A percentile compares a stretch with the other conserved stretches of the same genome.
Evolutionary conservation across 2,329 filamentous ascomycete genomes (phyloP).

Genomic region (Tolypocladium guangdongense): DNA sequence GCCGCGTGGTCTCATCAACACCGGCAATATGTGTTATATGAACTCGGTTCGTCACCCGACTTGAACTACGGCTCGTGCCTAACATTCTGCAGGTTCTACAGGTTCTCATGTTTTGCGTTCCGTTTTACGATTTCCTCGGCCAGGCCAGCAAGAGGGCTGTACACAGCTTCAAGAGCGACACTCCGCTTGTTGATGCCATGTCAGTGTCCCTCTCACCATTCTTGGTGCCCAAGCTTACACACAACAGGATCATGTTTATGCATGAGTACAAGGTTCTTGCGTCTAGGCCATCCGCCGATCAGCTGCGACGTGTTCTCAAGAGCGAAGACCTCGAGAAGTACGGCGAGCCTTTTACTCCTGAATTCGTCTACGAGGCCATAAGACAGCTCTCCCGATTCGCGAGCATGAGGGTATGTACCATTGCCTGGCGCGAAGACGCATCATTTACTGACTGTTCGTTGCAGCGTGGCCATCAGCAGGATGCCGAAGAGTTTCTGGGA

Average conservation of each 20-base stretch:
- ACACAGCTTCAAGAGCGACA: slow-evolving; percentile 91
- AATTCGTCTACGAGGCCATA: slow-evolving; percentile 93
- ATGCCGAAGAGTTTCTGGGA: slow-evolving; percentile 92
- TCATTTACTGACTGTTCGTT: slow-evolving; percentile 3
- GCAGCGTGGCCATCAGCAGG: slow-evolving; percentile 88
- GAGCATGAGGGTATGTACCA: slow-evolving; percentile 66
- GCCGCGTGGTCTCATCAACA: slow-evolving; percentile 88
- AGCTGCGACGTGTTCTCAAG: slow-evolving; percentile 64
- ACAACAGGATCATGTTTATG: slow-evolving; percentile 80
- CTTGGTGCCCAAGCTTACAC: background rate
- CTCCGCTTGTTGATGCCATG: slow-evolving; percentile 89
- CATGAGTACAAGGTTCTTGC: slow-evolving; percentile 81
- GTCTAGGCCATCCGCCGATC: slow-evolving; percentile 62
- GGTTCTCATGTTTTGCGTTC: slow-evolving; percentile 85
- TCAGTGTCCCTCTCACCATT: slow-evolving; percentile 18
- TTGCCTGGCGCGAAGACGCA: background rate
- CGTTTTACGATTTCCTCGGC: slow-evolving; percentile 90
- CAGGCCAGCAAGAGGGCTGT: slow-evolving; percentile 73
- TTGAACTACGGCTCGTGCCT: background rate
- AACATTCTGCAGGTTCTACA: slow-evolving; percentile 62
- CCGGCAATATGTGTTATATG: slow-evolving; percentile 99
- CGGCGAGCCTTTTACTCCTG: slow-evolving; percentile 82
- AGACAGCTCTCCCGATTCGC: slow-evolving; percentile 77
- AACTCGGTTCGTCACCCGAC: slow-evolving; percentile 67
- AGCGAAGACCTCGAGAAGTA: slow-evolving; percentile 78